Evolutionary conservation across 495 filamentous ascomycete species (phyloP).

Genomic region (Penicillium daleae): DNA sequence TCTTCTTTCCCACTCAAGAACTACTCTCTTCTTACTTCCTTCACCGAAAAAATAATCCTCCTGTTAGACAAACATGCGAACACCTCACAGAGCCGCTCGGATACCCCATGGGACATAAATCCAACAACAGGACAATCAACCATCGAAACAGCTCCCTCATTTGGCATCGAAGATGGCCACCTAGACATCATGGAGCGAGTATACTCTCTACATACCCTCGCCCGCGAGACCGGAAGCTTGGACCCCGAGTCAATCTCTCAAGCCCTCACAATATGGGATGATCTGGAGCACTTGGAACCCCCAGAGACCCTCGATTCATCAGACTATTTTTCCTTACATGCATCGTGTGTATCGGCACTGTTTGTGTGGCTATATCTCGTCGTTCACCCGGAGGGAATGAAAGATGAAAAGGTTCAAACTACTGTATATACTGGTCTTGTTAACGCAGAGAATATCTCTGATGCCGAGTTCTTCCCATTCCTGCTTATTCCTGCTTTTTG

Average conservation of each 20-base stretch:
- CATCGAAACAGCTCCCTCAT: neutral
- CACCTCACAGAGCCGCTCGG: neutral
- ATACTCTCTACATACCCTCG: conserved; percentile 5
- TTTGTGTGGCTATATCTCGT: conserved; percentile 13
- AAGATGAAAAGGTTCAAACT: conserved; percentile 6
- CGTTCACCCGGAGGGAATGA: conserved; percentile 9
- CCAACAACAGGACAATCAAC: neutral
- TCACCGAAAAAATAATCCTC: conserved; percentile 2
- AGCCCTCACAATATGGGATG: conserved; percentile 7
- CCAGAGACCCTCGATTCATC: conserved; percentile 1
- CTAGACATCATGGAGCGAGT: conserved; percentile 7
- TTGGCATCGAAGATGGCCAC: conserved; percentile 8
- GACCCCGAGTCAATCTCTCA: conserved; percentile 1
- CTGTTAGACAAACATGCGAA: conserved; percentile 3
- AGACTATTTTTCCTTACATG: conserved; percentile 4
- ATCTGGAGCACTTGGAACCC: conserved; percentile 8
- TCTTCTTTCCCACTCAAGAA: neutral
- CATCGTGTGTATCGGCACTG: conserved; percentile 8
- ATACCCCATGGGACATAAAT: neutral
- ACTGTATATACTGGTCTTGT: conserved; percentile 8
- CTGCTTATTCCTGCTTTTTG: conserved; percentile 13
- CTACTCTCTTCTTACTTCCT: conserved; percentile 6
- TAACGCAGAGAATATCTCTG: conserved; percentile 2
- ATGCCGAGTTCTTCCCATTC: neutral
- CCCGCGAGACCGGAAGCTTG: neutral